Evolutionary conservation across 495 filamentous ascomycete genomes (phyloP), one percentile per base, ranked within the genome.

Genomic region (Trichoderma asperelloides): DNA sequence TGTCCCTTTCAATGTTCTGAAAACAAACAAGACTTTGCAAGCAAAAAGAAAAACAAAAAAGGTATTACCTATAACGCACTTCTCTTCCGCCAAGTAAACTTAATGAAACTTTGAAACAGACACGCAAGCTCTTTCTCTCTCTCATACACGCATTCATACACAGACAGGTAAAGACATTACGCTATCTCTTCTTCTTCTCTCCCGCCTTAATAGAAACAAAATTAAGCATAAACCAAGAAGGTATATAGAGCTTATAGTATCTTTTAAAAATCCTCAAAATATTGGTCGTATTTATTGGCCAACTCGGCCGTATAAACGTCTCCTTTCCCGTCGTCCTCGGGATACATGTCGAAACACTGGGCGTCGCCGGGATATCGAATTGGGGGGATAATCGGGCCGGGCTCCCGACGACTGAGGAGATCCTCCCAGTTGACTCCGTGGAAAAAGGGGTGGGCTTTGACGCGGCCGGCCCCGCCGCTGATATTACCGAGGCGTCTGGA

Each of bases 381-480:
- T 72, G 89, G 86, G 9, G 94, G 94, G 63, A 96, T 85, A 70
- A 98, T 96, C 21, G 94, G 94, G 0, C 93, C 93, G 66, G 88
- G 83, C 66, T 87, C 78, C 55, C 85, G 84, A 25, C 85, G 82
- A 68, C 88, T 78, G 67, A 90, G 92, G 27, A 97, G 77, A 47
- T 89, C 89, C 47, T 96, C 87, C 95, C 95, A 98, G 70, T 92
- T 84, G 65, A 97, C 86, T 40, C 84, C 84, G 66, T 81, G 71
- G 77, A 98, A 98, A 77, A 96, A 98, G 2, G 91, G 87, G 70
- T 98, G 95, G 2, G 81, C 76, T 76, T 96, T 97, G 66, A 98
- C 93, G 66, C 88, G 82, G 28, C 82, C 82, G 13, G 92, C 89
- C 63, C 95, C 92, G 65, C 92, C 92, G 63, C 72, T 86, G 67